Conservation (phyloP, 495 filamentous ascomycete genomes). For the Penicillium canescens region DNA sequence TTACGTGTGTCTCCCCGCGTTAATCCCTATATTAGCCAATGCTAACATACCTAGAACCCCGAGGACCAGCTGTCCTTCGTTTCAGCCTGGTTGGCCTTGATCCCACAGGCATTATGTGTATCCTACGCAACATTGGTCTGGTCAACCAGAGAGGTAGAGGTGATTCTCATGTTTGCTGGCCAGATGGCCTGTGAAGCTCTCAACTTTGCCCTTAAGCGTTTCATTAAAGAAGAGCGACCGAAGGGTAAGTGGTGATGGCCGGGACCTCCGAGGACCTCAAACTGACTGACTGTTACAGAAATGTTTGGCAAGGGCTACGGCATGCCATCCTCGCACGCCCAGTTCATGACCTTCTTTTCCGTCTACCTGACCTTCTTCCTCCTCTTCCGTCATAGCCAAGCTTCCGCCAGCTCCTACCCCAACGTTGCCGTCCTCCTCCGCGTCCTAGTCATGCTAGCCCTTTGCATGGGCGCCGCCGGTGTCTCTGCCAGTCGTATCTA, state of each 20-base stretch:
- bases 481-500: conserved; percentile 86
- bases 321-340: conserved; percentile 98
- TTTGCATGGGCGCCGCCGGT: conserved; percentile 58
- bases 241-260: conserved; percentile 49
- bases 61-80: conserved; percentile 79
- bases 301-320: conserved; percentile 92
- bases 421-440: conserved; percentile 60
- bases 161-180: conserved; percentile 85
- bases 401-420: conserved; percentile 37
- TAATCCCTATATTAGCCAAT: not conserved
- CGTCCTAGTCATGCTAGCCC: conserved; percentile 53
- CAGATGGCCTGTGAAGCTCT: conserved; percentile 92
- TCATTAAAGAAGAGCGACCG: conserved; percentile 90
- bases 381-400: conserved; percentile 70
- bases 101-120: conserved; percentile 87
- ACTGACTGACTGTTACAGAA: conserved; percentile 41
- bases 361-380: conserved; percentile 81
- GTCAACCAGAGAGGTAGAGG: conserved; percentile 87
- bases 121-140: conserved; percentile 87
- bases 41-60: conserved; percentile 67
- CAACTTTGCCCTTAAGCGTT: conserved; percentile 86
- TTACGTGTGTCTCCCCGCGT: conserved; percentile 63
- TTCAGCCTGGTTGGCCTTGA: conserved; percentile 89
- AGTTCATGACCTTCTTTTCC: conserved; percentile 90
- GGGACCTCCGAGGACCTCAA: no score